Percentiles rank a stretch among this genome's conserved stretches.
These are phyloP conservation scores for Madurella mycetomatis DNA, from an alignment of 2,329 filamentous ascomycete genomes.

Conservation along the genomic window DNA sequence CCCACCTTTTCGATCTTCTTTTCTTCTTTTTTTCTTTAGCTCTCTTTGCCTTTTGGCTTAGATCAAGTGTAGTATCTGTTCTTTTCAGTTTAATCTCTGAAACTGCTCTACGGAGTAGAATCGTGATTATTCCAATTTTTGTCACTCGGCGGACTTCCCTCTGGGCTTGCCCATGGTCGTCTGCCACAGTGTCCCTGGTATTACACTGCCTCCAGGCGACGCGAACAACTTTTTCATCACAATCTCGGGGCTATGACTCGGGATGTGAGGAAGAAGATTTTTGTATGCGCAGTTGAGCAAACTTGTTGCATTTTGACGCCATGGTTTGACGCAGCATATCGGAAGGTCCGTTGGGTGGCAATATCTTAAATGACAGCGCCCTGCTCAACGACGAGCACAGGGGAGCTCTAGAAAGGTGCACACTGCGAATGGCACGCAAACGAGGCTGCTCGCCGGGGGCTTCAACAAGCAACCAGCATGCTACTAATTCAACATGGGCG, in stretches of 20 bases:
- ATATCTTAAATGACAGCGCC: too few relatives aligned
- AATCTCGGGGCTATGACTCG: constrained; percentile 14
- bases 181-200: constrained; percentile 23
- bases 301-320: background rate
- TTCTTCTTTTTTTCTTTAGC: constrained; percentile 20
- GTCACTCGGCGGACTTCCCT: constrained; percentile 16
- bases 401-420: too few relatives aligned
- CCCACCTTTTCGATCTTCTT: constrained; percentile 7
- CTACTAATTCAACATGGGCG: background rate
- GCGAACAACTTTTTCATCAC: constrained; percentile 23
- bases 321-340: background rate
- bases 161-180: constrained; percentile 22
- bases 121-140: constrained; percentile 26
- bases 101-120: constrained; percentile 25
- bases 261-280: constrained; percentile 23
- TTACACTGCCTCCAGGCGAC: constrained; percentile 23
- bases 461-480: background rate
- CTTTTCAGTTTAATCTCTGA: constrained; percentile 26
- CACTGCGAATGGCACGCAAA: too few relatives aligned
- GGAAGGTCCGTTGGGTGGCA: too few relatives aligned
- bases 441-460: background rate
- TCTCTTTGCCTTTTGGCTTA: constrained; percentile 26
- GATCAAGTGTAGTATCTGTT: constrained; percentile 27
- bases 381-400: too few relatives aligned
- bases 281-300: too few relatives aligned